Base-by-base conservation (phyloP, 192 early-diverging fungal species). In the Coemansia sp. region DNA sequence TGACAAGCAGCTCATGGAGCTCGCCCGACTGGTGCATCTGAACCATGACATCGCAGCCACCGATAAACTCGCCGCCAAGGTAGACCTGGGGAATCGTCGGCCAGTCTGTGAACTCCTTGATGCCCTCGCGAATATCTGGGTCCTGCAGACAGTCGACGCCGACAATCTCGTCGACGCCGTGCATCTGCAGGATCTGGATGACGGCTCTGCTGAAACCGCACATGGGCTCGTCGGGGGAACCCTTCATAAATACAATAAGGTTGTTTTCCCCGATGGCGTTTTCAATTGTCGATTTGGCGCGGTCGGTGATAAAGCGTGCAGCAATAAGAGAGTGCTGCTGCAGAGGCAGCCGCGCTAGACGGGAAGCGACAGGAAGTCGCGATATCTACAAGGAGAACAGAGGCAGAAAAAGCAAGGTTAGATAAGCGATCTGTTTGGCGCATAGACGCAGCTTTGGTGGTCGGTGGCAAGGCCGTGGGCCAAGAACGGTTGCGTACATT, bases 1-100 rank as follows among this genome's bases (percentile, higher is more conserved):
- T 89, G 61, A 87, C 66, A 57, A 98, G 75, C 60, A 94, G 63
- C 48, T 85, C 78, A 64, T 92, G 88, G 63, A 98, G 89, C 79
- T 96, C 94, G 10, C 95, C 94, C n/a, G 84, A 89, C 78, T 90
- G 84, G 67, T 91, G 84, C 91, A 98, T 91, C 71, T 89, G 88
- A 20, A 93, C 84, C 69, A 98, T 73, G 68, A 98, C 96, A 73
- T 98, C 95, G 70, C 89, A 91, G 20, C 96, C 96, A 62, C 96
- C 95, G 51, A 97, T 87, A 75, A 98, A 95, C 83, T 97, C 93
- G 68, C 95, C 95, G 69, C 95, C 91, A 73, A 98, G 85, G 68
- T 92, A 98, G 7, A 98, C 90, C 82, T 98, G 96, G 17, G 96
- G 96, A 72, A 93, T 91, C 34, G 96, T 98, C 11, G 94, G 96